Evolutionary conservation across 306 rosid genomes (phyloP), one percentile per base, ranked within the genome.

Genomic region (Acacia acuminata): DNA sequence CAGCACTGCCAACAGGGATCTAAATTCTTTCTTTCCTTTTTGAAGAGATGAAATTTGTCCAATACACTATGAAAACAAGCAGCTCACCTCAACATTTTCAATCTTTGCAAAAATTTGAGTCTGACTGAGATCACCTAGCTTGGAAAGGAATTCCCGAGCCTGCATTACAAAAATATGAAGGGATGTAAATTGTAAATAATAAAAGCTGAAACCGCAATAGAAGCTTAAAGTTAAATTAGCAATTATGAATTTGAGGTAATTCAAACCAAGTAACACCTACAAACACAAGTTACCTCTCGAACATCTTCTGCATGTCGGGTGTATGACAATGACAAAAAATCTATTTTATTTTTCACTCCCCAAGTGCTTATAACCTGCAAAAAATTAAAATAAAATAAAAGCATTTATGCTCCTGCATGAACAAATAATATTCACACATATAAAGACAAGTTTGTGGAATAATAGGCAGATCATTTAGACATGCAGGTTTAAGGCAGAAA

Each of bases 61-160:
- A 58, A 51, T 7, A 73, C 38, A 34, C 44, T 55, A 73, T n/a
- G 45, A 83, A 80, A 66, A 45, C 70, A 56, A 60, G 73, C n/a
- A 85, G 74, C 88, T 87, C 70, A 91, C 98, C 93, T 95, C 98
- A 53, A 87, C 84, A 44, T 90, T 93, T 88, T 95, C 98, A 77
- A 95, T 95, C 90, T 95, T 95, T 0, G 98, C 98, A 79, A 91
- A 91, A 83, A 95, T 93, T 82, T 95, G 98, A 78, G 98, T 91
- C 84, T 89, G 91, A 63, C 83, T 87, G 84, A 95, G 88, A 79
- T 84, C 90, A 8, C 97, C 95, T 63, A 90, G 86, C 68, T 87
- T 87, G 20, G 97, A 95, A 84, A 95, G 90, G 79, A 93, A 95
- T n/a, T 88, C 90, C 17, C 97, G 97, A 47, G 98, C 97, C 98